Evolutionary conservation across 495 filamentous ascomycete species (phyloP), one percentile per base, ranked within the genome.

Genomic region (Aspergillus conjunctus): DNA sequence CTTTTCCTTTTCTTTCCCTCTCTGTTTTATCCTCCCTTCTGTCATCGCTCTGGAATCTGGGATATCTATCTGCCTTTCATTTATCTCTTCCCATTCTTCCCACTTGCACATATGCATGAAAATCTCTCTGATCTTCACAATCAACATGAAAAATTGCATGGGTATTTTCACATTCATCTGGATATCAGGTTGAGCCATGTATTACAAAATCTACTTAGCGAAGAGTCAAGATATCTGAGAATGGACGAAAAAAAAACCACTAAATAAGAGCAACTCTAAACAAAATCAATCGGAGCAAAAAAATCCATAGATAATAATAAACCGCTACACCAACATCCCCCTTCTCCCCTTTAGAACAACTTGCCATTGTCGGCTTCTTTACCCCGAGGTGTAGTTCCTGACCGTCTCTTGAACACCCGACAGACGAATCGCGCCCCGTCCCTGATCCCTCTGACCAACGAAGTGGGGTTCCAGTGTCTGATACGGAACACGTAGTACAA

Each of bases 361-460:
- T 73, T 63, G 5, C 76, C 76, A 64, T 78, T 76, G 20, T 74
- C 68, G 9, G 86, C 85, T 39, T 87, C 86, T 60, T 81, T 81
- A 41, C 82, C 85, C 60, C 83, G 82, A n/a, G 85, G 86, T 21
- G 81, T 79, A 48, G 77, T 43, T 26, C 74, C 85, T n/a, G 75
- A 85, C 39, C 77, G 66, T 31, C 76, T 66, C 66, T 74, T 78
- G 63, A 78, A 75, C 9, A 74, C 72, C 3, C 73, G 74, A 50
- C 76, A 75, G 7, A 77, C 43, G 20, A 78, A 58, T 50, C 63
- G 66, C 18, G 66, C 74, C 7, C 70, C 62, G 1, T 68, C 44
- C 26, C 63, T 43, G 11, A 74, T 54, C 7, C 73, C 69, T 18
- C 73, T 62, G 6, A 76, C 66, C 56, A 78, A 50, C 2, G 69